Evolutionary conservation across 257 asterid genomes (phyloP).

Genomic region (Hygrophila difformis): DNA sequence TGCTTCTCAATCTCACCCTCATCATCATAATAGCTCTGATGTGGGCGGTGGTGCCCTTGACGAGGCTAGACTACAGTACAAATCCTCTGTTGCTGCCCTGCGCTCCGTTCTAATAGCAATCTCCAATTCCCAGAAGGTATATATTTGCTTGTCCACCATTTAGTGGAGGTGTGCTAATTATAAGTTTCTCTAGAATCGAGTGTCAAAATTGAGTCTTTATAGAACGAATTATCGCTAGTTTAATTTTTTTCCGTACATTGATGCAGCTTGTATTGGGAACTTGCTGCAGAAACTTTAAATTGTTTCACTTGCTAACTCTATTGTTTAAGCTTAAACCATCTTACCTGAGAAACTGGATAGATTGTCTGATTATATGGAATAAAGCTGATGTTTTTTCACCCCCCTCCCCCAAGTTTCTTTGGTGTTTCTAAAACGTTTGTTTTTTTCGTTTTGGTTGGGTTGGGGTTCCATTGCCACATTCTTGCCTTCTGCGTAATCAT

Average conservation of each 20-base stretch:
- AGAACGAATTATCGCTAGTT: too few species aligned
- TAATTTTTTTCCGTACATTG: too few species aligned
- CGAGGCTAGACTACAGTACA: slow-evolving; percentile 69
- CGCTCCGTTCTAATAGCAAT: slow-evolving; percentile 62
- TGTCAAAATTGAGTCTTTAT: too few species aligned
- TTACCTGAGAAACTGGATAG: not conserved
- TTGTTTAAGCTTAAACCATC: not conserved
- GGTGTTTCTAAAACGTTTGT: too few species aligned
- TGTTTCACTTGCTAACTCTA: not conserved
- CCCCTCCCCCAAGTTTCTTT: not conserved
- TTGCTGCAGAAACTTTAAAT: too few species aligned
- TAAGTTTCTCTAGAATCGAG: too few species aligned
- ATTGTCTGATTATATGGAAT: not conserved
- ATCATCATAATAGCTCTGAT: slow-evolving; percentile 35
- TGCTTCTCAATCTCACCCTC: slow-evolving; percentile 33
- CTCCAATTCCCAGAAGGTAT: slow-evolving; percentile 59
- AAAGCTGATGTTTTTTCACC: not conserved
- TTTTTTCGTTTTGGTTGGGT: not conserved
- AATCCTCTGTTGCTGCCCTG: slow-evolving; percentile 58
- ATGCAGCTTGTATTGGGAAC: not conserved
- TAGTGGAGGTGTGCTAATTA: too few species aligned
- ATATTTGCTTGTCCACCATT: too few species aligned
- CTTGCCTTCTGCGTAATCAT: not conserved
- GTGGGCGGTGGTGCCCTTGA: slow-evolving; percentile 88
- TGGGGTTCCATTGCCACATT: not conserved